Conservation (phyloP, 371 early-diverging fungal species). For the Mortierella sp. region DNA sequence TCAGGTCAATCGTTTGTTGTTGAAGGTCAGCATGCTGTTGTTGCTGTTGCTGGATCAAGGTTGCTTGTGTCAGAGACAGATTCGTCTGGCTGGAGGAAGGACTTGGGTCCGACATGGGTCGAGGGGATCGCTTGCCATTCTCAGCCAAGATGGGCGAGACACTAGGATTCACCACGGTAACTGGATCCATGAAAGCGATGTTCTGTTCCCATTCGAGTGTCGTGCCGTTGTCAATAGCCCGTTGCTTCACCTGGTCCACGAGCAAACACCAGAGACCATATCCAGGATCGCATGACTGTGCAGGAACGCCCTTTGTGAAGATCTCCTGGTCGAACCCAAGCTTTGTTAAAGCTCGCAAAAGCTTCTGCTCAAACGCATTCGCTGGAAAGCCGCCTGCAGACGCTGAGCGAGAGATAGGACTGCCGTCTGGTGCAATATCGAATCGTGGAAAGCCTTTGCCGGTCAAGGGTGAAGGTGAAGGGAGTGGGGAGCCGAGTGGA, state of each 20-base stretch:
- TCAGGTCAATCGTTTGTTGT: slow-evolving; percentile 25
- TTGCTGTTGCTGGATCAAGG: slow-evolving; percentile 14
- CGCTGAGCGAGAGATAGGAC: slow-evolving; percentile 15
- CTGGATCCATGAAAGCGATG: slow-evolving; percentile 25
- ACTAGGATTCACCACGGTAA: background rate
- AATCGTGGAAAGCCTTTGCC: slow-evolving; percentile 45
- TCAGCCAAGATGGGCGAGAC: slow-evolving; percentile 6
- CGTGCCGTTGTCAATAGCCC: slow-evolving; percentile 43
- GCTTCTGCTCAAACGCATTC: slow-evolving; percentile 57
- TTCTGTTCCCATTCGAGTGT: slow-evolving; percentile 50
- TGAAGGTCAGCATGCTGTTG: slow-evolving; percentile 26
- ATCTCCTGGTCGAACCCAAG: slow-evolving; percentile 74
- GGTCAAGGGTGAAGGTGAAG: slow-evolving; percentile 44
- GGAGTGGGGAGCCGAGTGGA: slow-evolving; percentile 48
- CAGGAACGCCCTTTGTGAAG: slow-evolving; percentile 69
- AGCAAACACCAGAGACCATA: slow-evolving; percentile 81
- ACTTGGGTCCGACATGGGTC: slow-evolving; percentile 54
- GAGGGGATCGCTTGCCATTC: slow-evolving; percentile 39
- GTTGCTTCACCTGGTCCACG: slow-evolving; percentile 55
- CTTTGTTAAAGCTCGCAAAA: slow-evolving; percentile 62
- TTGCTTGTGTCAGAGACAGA: slow-evolving; percentile 20
- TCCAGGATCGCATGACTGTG: slow-evolving; percentile 72
- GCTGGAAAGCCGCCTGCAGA: slow-evolving; percentile 54
- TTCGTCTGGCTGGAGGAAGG: slow-evolving; percentile 45
- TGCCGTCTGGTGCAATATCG: slow-evolving; percentile 20